Conservation (phyloP, 1,284 basidiomycete genomes). For the Ceratorhiza oryzae-sativae region DNA sequence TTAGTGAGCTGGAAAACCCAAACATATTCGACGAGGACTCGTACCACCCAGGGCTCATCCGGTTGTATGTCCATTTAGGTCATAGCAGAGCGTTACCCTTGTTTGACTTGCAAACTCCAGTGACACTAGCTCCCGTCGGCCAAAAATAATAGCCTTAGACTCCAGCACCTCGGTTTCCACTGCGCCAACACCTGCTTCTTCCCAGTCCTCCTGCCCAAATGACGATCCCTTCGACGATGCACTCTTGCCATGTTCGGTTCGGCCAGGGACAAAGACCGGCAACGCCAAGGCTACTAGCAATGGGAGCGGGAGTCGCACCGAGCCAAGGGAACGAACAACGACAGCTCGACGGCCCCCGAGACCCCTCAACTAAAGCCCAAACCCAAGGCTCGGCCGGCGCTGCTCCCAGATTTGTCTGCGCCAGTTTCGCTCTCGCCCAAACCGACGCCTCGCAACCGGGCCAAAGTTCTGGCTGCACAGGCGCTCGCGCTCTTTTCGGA, state of each 20-base stretch:
- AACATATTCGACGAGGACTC: slow-evolving; percentile 6
- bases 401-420: slow-evolving; percentile 39
- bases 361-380: slow-evolving; percentile 41
- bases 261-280: neutral
- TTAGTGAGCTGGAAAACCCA: neutral
- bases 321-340: slow-evolving; percentile 1
- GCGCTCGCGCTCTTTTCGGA: slow-evolving; percentile 58
- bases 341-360: slow-evolving; percentile 34
- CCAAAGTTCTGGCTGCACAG: slow-evolving; percentile 57
- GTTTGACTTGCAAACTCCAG: neutral
- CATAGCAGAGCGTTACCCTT: neutral
- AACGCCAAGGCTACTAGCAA: neutral
- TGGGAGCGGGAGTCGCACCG: neutral
- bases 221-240: neutral
- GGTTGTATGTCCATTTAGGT: slow-evolving; percentile 1
- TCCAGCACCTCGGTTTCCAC: slow-evolving; percentile 13
- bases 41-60: slow-evolving; percentile 9
- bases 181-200: neutral
- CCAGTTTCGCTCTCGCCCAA: slow-evolving; percentile 42
- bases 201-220: neutral
- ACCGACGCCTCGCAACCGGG: slow-evolving; percentile 52
- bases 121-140: neutral
- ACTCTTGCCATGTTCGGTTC: neutral
- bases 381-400: slow-evolving; percentile 30
- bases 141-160: neutral